Base-by-base conservation (phyloP, 805 yeast species). In the Zygosaccharomyces gambellarensis region DNA sequence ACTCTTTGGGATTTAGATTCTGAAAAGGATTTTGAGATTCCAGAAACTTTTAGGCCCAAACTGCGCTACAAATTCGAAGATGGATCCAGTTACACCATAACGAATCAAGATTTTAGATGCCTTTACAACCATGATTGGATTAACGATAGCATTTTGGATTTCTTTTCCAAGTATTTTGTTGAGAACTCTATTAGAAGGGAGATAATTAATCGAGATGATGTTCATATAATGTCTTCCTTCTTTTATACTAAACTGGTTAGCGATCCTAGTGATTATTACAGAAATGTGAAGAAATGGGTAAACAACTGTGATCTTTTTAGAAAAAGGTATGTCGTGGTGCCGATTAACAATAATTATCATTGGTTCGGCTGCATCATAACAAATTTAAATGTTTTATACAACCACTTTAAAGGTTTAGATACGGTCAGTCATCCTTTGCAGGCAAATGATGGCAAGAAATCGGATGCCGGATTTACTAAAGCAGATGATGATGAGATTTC, bases 141-240 rank as follows among this genome's bases (percentile, higher is more conserved):
- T 43, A 92, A 94, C 69, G 99, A 94, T 61, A 79, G 85, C 0
- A 72, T 94, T 44, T 83, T 94, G 48, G 96, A 89, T 65, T 92
- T 92, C 63, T 90, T 87, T 60, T 73, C 88, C 27, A 80, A 79
- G 49, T 84, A 75, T 61, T 78, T 76, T 54, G 73, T 80, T 6
- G 79, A 72, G 59, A 63, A 58, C 45, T 60, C 62, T 36, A 54
- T 64, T 46, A 27, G 57, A 47, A 41, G 65, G 45, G 43, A 50
- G 52, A 46, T 73, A 69, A 52, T 73, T 9, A 25, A 55, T 6
- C 45, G 53, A 2, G 61, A 68, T 7, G 74, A 77, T 3, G 78
- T 73, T 2, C 74, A 78, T 58, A 74, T 90, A 1, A 79, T 94
- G 65, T 87, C 88, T 59, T 85, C 97, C 0, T 94, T 87, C 64